Evolutionary conservation across 495 filamentous ascomycete species (phyloP), one percentile per base, ranked within the genome.

Genomic region (Filosporella fistucella): DNA sequence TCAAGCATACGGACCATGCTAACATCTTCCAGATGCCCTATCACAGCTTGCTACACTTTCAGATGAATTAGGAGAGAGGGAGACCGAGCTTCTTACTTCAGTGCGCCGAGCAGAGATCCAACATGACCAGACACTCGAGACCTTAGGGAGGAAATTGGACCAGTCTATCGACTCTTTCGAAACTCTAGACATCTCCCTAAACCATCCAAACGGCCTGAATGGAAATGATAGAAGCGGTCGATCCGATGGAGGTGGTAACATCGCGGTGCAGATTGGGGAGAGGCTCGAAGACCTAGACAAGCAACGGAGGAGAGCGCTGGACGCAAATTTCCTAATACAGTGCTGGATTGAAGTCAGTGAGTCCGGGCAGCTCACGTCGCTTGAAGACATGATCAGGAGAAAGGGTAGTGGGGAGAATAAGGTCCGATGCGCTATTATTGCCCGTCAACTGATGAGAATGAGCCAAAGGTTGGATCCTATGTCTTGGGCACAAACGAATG

Each of bases 281-380:
- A 80, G 82, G 62, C 67, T 99, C 32, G 94, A 99, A 64, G 90
- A 96, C 60, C 73, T 99, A 47, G 94, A 99, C 59, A 82, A 86
- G 54, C 93, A 97, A 66, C 75, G 89, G 48, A 82, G 87, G 56
- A 76, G 94, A 52, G 94, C 94, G 24, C 71, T 89, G 60, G 94
- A 99, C 68, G 89, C 91, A 25, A 89, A 86, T 59, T 96, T 97
- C 63, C 67, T 99, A 47, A 88, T 97, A 48, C 85, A 93, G 59
- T 97, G 94, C 68, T 97, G 94, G 90, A 77, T 85, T 30, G 89
- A 96, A 48, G 89, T 97, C 42, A 88, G 80, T 60, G 89, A 95
- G 57, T 80, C 80, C 4, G 91, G 89, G 4, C 80, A 89, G 57
- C 74, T 95, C 23, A 81, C 84, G 2, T 76, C 83, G 12, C 65